Evolutionary conservation across 768 basidiomycete species (phyloP), one percentile per base, ranked within the genome.

Genomic region (Neoboletus magnificus): DNA sequence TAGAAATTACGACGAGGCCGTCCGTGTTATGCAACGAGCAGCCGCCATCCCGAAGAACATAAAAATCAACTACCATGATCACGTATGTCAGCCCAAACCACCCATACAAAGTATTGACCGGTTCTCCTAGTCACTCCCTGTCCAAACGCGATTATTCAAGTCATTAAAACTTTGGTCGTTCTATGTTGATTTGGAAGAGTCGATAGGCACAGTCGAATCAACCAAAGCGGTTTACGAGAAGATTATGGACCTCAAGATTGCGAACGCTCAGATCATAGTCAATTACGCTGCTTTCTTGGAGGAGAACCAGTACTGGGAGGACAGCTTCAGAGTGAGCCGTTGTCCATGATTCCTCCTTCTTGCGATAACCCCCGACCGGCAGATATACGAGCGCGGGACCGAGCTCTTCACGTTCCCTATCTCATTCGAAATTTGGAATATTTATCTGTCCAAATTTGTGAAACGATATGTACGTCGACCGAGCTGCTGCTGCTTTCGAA

Each of bases 391-490:
- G 70, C 86, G 95, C 25, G 97, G 97, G 45, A 93, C 96, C 11
- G 96, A 98, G 60, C 76, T 98, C 30, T 98, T 98, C 77, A 96
- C 95, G 10, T 98, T 92, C 79, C 97, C 97, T 0, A 86, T 98
- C 57, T 95, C 93, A 4, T 98, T 98, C 71, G 97, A 99, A 73
- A 86, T 99, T 60, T 98, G 97, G 96, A 98, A 99, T 71, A 97
- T 97, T 50, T 99, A 98, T 71, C 75, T 99, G 20, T 87, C 92
- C 42, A 98, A 98, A 73, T 99, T 99, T 70, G 83, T 95, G 56
- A 94, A 93, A 73, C 90, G 97, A 74, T 98, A 95, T 73, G 93
- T 95, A 63, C 68, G 89, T 80, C 7, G 43, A 43, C 22, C 56
- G 42, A 39, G 37, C 58, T 16, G 27, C 27, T 45, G 16, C 8